phyloP scores from a whole-genome alignment of 495 filamentous ascomycete genomes.

The Xylaria longipes region DNA sequence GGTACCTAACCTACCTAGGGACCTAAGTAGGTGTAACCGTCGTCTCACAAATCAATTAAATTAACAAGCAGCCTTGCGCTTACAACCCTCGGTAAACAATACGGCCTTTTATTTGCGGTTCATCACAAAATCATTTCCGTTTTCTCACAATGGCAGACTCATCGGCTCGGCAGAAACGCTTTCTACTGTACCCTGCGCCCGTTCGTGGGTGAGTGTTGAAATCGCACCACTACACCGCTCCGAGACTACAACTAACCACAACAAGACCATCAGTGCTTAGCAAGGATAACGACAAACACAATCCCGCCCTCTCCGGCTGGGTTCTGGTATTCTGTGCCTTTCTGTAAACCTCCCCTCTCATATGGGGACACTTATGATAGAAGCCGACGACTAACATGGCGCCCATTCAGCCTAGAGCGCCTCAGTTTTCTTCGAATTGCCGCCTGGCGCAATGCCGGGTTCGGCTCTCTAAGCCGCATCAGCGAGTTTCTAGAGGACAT shows the following conservation, averaged over 20 bases:
- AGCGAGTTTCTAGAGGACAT: constrained; percentile 62
- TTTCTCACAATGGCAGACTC: background rate
- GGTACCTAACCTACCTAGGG: too few relatives aligned
- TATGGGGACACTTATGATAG: background rate
- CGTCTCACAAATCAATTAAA: background rate
- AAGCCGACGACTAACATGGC: background rate
- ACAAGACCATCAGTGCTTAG: background rate
- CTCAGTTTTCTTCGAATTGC: constrained; percentile 38
- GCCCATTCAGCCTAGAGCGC: constrained; percentile 41
- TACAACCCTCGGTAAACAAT: background rate
- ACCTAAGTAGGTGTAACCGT: too few relatives aligned
- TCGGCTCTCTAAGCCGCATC: constrained; percentile 64
- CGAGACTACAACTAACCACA: background rate
- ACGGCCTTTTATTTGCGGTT: background rate
- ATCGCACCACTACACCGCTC: background rate
- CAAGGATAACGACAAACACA: background rate
- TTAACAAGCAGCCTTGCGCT: background rate
- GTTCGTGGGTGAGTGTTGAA: constrained; percentile 7
- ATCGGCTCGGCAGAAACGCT: background rate
- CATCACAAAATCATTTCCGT: background rate
- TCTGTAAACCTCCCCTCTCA: constrained; percentile 12
- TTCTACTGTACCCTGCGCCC: constrained; percentile 3
- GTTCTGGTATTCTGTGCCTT: constrained; percentile 9
- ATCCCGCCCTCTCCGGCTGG: constrained; percentile 13
- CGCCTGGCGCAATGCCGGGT: constrained; percentile 74